A percentile compares a stretch with the other conserved stretches of the same genome.
These are phyloP conservation scores for Magnolia sinica DNA, from an alignment of 164 flowering plant species.

Conservation along the genomic window DNA sequence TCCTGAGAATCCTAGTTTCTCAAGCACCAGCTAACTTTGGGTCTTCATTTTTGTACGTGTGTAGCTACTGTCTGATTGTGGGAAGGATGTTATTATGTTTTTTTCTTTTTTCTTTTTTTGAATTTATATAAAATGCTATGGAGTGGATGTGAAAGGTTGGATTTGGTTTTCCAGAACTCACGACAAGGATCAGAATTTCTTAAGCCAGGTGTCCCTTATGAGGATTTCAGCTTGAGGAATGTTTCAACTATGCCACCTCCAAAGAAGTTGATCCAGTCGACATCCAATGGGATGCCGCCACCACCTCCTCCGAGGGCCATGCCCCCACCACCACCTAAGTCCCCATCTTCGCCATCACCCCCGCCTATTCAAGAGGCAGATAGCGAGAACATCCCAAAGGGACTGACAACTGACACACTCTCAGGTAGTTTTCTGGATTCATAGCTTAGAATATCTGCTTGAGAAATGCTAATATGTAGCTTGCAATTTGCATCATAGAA, in stretches of 20 bases:
- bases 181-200: slow-evolving; percentile 49
- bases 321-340: slow-evolving; percentile 53
- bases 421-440: slow-evolving; percentile 38
- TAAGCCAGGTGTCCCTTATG: slow-evolving; percentile 35
- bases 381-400: slow-evolving; percentile 19
- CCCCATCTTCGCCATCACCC: slow-evolving; percentile 23
- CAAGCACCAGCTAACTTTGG: background rate
- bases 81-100: no score
- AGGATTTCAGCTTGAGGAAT: slow-evolving; percentile 33
- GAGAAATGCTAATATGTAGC: background rate
- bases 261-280: slow-evolving; percentile 46
- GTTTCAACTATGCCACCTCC: slow-evolving; percentile 56
- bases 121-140: background rate
- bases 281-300: slow-evolving; percentile 39
- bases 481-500: background rate
- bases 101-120: background rate
- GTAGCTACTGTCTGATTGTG: no score
- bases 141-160: slow-evolving; percentile 16
- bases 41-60: background rate
- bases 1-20: background rate
- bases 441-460: background rate
- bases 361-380: slow-evolving; percentile 12
- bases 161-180: slow-evolving; percentile 32
- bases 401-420: slow-evolving; percentile 31
- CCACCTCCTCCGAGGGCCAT: slow-evolving; percentile 48